These are phyloP conservation scores for Russula sp. DNA, from an alignment of 768 basidiomycete genomes.

Conservation along the genomic window DNA sequence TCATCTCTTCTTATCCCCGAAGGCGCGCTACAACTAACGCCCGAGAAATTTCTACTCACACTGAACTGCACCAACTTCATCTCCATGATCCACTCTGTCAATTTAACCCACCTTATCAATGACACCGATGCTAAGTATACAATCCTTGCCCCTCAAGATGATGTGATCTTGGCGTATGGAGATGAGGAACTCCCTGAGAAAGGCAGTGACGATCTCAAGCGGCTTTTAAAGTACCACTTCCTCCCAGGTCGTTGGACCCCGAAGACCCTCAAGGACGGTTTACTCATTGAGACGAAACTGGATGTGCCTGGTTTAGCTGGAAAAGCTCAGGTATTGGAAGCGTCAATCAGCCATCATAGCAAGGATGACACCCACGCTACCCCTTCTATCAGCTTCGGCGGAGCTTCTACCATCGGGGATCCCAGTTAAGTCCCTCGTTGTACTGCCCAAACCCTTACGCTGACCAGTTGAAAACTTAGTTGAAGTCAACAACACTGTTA, in stretches of 20 bases:
- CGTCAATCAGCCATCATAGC: slow-evolving; percentile 53
- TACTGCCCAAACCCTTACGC: slow-evolving; percentile 2
- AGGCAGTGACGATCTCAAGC: slow-evolving; percentile 64
- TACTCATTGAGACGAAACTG: slow-evolving; percentile 75
- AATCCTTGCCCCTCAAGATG: slow-evolving; percentile 87
- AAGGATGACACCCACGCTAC: slow-evolving; percentile 41
- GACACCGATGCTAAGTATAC: slow-evolving; percentile 66
- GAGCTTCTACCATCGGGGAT: slow-evolving; percentile 70
- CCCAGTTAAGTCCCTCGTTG: slow-evolving; percentile 45
- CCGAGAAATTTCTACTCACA: slow-evolving; percentile 91
- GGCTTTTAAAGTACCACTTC: slow-evolving; percentile 82
- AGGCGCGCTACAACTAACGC: slow-evolving; percentile 70
- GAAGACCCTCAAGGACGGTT: slow-evolving; percentile 61
- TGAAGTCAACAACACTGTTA: slow-evolving; percentile 64
- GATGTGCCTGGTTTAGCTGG: slow-evolving; percentile 61
- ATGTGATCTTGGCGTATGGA: slow-evolving; percentile 58
- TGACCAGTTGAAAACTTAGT: slow-evolving; percentile 37
- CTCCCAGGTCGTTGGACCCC: slow-evolving; percentile 72
- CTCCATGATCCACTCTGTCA: slow-evolving; percentile 75
- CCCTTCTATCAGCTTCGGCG: slow-evolving; percentile 71
- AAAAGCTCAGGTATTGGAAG: slow-evolving; percentile 60
- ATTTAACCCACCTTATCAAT: slow-evolving; percentile 64
- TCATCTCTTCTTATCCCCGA: slow-evolving; percentile 75
- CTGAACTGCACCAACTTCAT: slow-evolving; percentile 91
- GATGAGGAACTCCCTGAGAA: slow-evolving; percentile 49